Evolutionary conservation across 257 asterid species (phyloP), one percentile per base, ranked within the genome.

Genomic region (Apocynum venetum): DNA sequence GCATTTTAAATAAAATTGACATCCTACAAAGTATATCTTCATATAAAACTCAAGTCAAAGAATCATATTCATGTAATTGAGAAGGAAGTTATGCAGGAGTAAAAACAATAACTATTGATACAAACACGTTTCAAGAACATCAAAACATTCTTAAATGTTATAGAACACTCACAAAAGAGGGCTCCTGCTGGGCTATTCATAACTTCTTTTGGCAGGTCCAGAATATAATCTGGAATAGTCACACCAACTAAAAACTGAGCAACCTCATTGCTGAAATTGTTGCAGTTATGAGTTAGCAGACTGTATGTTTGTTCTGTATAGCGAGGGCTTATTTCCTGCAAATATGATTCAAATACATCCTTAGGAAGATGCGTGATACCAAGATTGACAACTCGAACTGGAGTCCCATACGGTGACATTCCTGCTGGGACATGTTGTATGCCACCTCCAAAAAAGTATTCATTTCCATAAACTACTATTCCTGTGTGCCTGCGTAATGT

Each of bases 111-210:
- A 11, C 31, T 2, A 31, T 25, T 2, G 0, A 66, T 14, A 15
- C 13, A 64, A 46, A 35, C 8, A 48, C 12, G 25, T 46, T 20
- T 48, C 49, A 74, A 17, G 44, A 40, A 66, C 11, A 73, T 9
- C 2, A 35, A 14, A 35, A 44, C 41, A 79, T 57, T 66, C 4
- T 35, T 7, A 80, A 4, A 67, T 46, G 20, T 69, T 15, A 4
- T 53, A 40, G 38, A 8, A 67, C 36, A 85, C 98, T 90, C 82
- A 93, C 98, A 31, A 49, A 91, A 83, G 48, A 93, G 84, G 79
- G 97, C 90, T 19, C 98, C 99, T 94, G 89, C 91, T 67, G 99
- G 99, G 79, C 99, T 93, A 89, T 83, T 86, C 85, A 88, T 76
- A 74, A 96, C 97, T 83, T 94, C 98, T 60, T 87, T 90, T 1